A percentile compares a stretch with the other conserved stretches of the same genome.
Conservation (phyloP, 1,284 basidiomycete genomes). For the Athelia sp. region DNA sequence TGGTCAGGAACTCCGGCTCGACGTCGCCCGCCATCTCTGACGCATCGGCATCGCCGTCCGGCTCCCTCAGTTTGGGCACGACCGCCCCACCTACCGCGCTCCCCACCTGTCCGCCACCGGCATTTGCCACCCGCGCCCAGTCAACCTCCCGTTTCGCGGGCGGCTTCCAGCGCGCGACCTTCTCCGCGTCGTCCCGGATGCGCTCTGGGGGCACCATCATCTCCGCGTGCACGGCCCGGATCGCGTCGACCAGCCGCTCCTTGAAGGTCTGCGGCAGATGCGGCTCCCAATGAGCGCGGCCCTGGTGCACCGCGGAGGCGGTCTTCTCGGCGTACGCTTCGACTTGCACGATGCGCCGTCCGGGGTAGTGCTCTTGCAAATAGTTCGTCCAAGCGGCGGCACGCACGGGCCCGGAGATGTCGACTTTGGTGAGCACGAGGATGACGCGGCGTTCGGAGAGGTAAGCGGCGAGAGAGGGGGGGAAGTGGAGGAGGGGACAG, state of each 20-base stretch:
- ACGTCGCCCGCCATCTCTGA: conserved; percentile 23
- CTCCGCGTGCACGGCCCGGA: conserved; percentile 64
- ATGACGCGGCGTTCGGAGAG: conserved; percentile 57
- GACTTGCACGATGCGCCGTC: conserved; percentile 61
- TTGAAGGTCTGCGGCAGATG: conserved; percentile 60
- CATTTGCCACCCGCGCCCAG: conserved; percentile 61
- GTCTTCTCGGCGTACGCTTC: conserved; percentile 64
- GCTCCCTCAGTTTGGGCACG: conserved; percentile 24
- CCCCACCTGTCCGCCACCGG: conserved; percentile 39
- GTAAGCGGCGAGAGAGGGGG: conserved; percentile 49
- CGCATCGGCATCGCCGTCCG: conserved; percentile 17
- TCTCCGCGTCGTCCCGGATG: conserved; percentile 45
- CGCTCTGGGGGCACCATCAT: conserved; percentile 66
- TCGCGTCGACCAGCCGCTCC: conserved; percentile 57
- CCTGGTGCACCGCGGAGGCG: conserved; percentile 35
- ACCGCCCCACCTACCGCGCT: conserved; percentile 34
- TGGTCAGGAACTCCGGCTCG: conserved; percentile 66
- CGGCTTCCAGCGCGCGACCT: conserved; percentile 63
- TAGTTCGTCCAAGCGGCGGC: conserved; percentile 66
- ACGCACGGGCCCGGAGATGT: conserved; percentile 59
- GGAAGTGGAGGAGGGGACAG: conserved; percentile 71
- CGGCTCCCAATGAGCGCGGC: conserved; percentile 52
- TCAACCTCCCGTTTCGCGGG: conserved; percentile 59
- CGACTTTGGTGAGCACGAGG: conserved; percentile 81
- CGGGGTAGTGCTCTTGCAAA: conserved; percentile 52